phyloP scores from a whole-genome alignment of 2,329 filamentous ascomycete genomes.

The Aaosphaeria pasadenensis region DNA sequence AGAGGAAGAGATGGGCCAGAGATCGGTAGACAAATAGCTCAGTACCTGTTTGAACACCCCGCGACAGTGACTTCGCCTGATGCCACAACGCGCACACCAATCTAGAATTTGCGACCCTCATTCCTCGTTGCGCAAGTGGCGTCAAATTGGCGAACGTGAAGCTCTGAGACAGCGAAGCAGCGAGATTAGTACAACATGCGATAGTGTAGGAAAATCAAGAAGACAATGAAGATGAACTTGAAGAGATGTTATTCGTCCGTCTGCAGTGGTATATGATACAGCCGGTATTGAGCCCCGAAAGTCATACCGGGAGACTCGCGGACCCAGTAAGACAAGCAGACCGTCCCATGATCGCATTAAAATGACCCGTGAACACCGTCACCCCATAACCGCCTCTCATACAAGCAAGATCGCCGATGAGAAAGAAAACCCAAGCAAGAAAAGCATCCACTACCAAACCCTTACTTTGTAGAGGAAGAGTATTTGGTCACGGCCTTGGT shows the following conservation, averaged over 20 bases:
- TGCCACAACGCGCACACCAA: no score
- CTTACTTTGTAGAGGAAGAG: slow-evolving; percentile 98
- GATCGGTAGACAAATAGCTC: no score
- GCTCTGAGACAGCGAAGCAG: no score
- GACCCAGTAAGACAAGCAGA: slow-evolving; percentile 39
- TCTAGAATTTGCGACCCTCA: no score
- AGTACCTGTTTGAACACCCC: no score
- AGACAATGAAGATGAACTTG: slow-evolving; percentile 24
- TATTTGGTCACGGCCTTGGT: slow-evolving; percentile 99
- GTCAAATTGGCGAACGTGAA: no score
- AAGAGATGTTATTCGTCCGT: slow-evolving; percentile 41
- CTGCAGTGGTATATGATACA: slow-evolving; percentile 43
- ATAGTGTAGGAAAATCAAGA: neutral
- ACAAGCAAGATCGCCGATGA: slow-evolving; percentile 46
- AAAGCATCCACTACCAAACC: slow-evolving; percentile 40
- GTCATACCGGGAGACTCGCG: slow-evolving; percentile 35
- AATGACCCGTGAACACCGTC: slow-evolving; percentile 44
- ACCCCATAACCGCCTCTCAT: slow-evolving; percentile 34
- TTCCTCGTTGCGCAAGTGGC: no score
- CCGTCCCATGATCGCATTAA: slow-evolving; percentile 54
- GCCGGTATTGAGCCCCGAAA: slow-evolving; percentile 35
- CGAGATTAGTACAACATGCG: neutral
- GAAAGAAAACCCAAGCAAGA: slow-evolving; percentile 52
- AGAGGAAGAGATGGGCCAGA: no score
- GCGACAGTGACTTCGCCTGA: no score